phyloP scores from a whole-genome alignment of 2,329 filamentous ascomycete genomes.

The Paracorniculantispora psalliotae region DNA sequence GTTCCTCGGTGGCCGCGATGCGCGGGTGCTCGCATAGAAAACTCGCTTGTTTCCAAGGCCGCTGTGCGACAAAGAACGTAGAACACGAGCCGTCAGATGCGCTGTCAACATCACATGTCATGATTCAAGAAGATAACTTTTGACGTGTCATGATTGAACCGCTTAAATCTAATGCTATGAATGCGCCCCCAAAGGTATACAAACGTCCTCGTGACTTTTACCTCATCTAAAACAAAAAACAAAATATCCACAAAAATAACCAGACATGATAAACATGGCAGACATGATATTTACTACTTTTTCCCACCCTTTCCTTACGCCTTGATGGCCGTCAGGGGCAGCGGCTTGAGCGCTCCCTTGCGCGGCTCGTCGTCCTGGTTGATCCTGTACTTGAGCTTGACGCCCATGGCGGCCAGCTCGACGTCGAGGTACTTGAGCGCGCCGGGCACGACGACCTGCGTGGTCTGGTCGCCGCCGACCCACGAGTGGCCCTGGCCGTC shows the following conservation, averaged over 20 bases:
- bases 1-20: neutral
- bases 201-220: conserved; percentile 3
- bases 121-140: neutral
- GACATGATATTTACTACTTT: neutral
- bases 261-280: neutral
- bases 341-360: conserved; percentile 45
- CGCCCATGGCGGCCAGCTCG: conserved; percentile 92
- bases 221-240: conserved; percentile 3
- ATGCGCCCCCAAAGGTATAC: conserved; percentile 9
- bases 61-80: neutral
- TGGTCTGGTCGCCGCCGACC: conserved; percentile 85
- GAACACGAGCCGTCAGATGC: neutral
- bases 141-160: conserved; percentile 3
- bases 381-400: conserved; percentile 79
- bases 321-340: conserved; percentile 20
- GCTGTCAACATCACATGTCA: neutral
- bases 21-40: neutral
- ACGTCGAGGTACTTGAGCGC: conserved; percentile 92
- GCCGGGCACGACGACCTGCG: conserved; percentile 85
- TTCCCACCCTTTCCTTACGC: conserved; percentile 9
- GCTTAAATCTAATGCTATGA: conserved; percentile 8
- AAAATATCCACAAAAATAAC: neutral
- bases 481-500: conserved; percentile 81
- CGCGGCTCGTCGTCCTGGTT: conserved; percentile 60
- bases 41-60: conserved; percentile 2